Evolutionary conservation across 2,329 filamentous ascomycete genomes (phyloP).

Genomic region (Pseudophaeomoniella oleicola): DNA sequence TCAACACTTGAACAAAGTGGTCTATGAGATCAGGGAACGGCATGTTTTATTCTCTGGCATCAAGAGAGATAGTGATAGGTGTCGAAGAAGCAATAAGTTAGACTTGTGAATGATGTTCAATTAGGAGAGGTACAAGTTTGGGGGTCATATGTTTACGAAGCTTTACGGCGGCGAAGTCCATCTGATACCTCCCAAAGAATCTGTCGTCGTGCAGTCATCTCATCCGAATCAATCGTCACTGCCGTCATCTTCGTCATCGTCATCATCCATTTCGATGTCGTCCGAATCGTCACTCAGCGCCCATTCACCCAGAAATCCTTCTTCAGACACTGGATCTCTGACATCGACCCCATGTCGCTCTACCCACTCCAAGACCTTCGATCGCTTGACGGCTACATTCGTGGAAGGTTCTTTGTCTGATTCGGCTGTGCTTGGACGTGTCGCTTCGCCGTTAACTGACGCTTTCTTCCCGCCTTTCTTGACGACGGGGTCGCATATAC

Average conservation of each 20-base stretch:
- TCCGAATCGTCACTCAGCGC: slow-evolving; percentile 21
- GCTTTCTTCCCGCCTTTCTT: slow-evolving; percentile 34
- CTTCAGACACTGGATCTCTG: slow-evolving; percentile 53
- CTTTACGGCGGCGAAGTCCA: no score
- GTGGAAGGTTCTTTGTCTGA: slow-evolving; percentile 14
- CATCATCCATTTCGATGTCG: background rate
- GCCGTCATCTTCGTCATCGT: background rate
- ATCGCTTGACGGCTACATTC: slow-evolving; percentile 37
- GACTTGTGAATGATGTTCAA: no score
- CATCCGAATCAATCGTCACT: no score
- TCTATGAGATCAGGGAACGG: no score
- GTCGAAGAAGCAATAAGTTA: no score
- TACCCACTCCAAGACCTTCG: slow-evolving; percentile 52
- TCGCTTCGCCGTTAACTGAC: slow-evolving; percentile 11
- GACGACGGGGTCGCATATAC: slow-evolving; percentile 36
- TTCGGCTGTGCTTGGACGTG: slow-evolving; percentile 4
- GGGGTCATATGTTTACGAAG: no score
- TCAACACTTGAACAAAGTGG: no score
- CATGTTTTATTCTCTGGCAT: no score
- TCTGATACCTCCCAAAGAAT: no score
- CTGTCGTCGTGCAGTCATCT: no score
- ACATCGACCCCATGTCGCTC: slow-evolving; percentile 47
- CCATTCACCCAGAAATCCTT: slow-evolving; percentile 60
- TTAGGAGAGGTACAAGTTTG: no score
- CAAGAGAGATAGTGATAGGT: no score